Base-by-base conservation (phyloP, 164 flowering plant species). In the Vitis riparia region DNA sequence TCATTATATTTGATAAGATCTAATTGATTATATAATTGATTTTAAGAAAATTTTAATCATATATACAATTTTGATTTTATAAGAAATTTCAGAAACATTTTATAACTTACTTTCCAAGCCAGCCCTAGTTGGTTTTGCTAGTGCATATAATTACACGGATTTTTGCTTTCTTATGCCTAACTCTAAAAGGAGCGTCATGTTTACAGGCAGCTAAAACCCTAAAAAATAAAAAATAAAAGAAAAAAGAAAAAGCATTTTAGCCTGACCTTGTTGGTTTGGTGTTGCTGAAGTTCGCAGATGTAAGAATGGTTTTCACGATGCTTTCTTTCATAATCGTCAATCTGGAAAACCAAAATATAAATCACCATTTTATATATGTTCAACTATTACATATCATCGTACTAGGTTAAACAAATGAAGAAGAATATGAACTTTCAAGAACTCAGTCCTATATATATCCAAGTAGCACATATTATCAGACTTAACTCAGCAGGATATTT, bases 201-300 rank as follows among this genome's bases (percentile, higher is more conserved):
- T 58, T 17, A 27, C 56, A 3, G 27, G 55, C 62, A 65, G 11
- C 47, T 59, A 61, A 27, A 27, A 70, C 10, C 55, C 6, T 13
- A 30, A 50, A 68, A 2, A 29, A 63, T 15, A 50, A 68, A 2
- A 29, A 63, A 11, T 16, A 27, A 30, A 59, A 37, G 5, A 10
- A 23, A 23, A 23, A 23, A 37, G 17, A 11, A 52, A 62, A 57
- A 12, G 5, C 6, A 37, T 37, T 37, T 37, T 15, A 56, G 19
- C 1, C 73, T 53, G 10, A 94, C 99, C 99, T 91, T 91, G 83
- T 92, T 89, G 19, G 78, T 80, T 76, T 80, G 84, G 68, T 84
- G 78, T 50, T 63, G 85, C 59, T 70, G 82, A 57, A 91, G 86
- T 59, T 87, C 87, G 51, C 77, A 81, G 23, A 94, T 82, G 32